phyloP scores from a whole-genome alignment of 2,329 filamentous ascomycete species.

The Neofusicoccum sp. region DNA sequence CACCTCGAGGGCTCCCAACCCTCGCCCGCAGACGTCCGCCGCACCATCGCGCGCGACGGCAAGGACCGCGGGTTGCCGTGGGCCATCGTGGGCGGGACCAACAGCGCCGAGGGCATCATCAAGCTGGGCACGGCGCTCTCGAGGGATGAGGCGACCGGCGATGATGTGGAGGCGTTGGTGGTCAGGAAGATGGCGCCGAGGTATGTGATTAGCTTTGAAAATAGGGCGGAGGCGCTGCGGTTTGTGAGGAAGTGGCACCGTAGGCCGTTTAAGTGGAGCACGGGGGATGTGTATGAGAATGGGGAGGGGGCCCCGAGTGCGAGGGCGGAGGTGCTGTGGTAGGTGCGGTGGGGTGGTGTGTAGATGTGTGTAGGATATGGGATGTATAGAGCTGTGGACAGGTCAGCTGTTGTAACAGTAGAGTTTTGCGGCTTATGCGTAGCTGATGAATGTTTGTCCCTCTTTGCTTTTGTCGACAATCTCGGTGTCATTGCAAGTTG shows the following conservation, averaged over 20 bases:
- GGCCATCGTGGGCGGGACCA: slow-evolving; percentile 31
- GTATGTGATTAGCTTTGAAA: slow-evolving; percentile 60
- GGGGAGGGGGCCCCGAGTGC: slow-evolving; percentile 1
- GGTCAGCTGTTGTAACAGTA: background rate
- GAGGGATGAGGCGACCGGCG: background rate
- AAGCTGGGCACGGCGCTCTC: background rate
- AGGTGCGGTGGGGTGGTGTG: background rate
- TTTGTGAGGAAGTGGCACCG: slow-evolving; percentile 59
- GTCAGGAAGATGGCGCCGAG: slow-evolving; percentile 44
- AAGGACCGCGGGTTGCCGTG: slow-evolving; percentile 37
- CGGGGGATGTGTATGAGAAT: background rate
- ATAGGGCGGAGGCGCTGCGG: slow-evolving; percentile 56
- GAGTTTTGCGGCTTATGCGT: too few species aligned
- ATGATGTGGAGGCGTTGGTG: slow-evolving; percentile 26
- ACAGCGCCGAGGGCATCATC: slow-evolving; percentile 30
- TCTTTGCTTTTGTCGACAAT: too few species aligned
- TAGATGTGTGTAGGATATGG: background rate
- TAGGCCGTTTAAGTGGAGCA: slow-evolving; percentile 26
- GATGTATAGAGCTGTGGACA: background rate
- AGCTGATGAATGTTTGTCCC: too few species aligned
- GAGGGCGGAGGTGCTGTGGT: slow-evolving; percentile 16
- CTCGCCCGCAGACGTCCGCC: slow-evolving; percentile 31
- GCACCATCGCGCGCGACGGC: slow-evolving; percentile 34
- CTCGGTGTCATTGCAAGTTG: too few species aligned
- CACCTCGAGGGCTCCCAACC: slow-evolving; percentile 40